Percentiles rank a stretch among this genome's conserved stretches.
Conservation (phyloP, 352 stramenopile genomes). For the Phytophthora multivora region DNA sequence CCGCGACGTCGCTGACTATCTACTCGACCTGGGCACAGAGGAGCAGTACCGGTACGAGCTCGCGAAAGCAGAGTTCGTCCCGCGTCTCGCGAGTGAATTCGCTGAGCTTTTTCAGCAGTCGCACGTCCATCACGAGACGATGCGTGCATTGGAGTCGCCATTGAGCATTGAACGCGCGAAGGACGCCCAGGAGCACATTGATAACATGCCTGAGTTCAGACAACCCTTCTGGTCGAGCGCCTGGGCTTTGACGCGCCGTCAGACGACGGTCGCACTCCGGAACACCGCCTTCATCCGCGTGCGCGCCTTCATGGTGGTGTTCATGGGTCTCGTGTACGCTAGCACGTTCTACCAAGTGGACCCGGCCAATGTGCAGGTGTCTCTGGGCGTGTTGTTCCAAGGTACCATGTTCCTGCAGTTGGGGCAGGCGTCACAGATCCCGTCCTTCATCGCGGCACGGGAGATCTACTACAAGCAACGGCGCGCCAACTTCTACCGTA, state of each 20-base stretch:
- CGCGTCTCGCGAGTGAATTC: constrained; percentile 21
- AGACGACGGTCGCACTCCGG: too few relatives aligned
- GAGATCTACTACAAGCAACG: constrained; percentile 79
- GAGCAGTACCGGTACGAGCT: constrained; percentile 32
- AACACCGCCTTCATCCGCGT: too few relatives aligned
- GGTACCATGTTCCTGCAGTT: constrained; percentile 67
- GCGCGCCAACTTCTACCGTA: constrained; percentile 85
- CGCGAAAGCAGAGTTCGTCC: constrained; percentile 11
- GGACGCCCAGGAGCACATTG: too few relatives aligned
- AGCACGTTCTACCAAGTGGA: not conserved
- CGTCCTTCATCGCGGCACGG: constrained; percentile 55
- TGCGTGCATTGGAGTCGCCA: constrained; percentile 67
- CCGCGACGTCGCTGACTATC: constrained; percentile 41
- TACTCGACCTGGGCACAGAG: constrained; percentile 41
- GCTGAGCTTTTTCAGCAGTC: constrained; percentile 23
- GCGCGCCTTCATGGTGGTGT: too few relatives aligned
- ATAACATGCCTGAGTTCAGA: too few relatives aligned
- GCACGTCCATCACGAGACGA: not conserved
- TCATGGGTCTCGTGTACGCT: too few relatives aligned
- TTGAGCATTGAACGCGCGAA: not conserved
- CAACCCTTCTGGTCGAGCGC: too few relatives aligned
- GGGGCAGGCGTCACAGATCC: constrained; percentile 58
- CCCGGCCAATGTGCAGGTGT: constrained; percentile 20
- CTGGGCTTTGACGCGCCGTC: too few relatives aligned
- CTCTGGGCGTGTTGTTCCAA: constrained; percentile 72